phyloP scores from a whole-genome alignment of 2,329 filamentous ascomycete genomes.

The Verticillium nonalfalfae region DNA sequence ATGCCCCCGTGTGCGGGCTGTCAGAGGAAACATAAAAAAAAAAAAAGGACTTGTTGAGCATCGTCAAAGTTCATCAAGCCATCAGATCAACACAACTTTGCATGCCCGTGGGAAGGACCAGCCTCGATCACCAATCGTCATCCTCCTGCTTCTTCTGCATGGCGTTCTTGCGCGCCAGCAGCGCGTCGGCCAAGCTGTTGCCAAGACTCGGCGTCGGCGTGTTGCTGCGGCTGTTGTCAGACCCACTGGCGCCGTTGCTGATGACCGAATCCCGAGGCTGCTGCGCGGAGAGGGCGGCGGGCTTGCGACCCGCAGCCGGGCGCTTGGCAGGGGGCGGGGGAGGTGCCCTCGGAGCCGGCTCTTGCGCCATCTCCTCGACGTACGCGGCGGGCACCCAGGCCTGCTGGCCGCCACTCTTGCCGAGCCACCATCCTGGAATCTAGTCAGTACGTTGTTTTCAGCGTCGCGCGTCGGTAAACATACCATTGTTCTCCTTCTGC shows the following conservation, averaged over 20 bases:
- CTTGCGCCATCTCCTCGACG: constrained; percentile 73
- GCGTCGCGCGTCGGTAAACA: constrained; percentile 18
- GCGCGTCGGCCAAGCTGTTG: constrained; percentile 71
- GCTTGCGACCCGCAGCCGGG: constrained; percentile 66
- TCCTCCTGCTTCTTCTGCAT: constrained; percentile 66
- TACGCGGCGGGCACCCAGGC: constrained; percentile 95
- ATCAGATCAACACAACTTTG: not conserved
- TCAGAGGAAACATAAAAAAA: too few species aligned
- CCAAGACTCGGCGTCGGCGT: constrained; percentile 68
- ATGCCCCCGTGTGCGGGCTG: not conserved
- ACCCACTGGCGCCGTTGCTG: constrained; percentile 51
- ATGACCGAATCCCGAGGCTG: constrained; percentile 60
- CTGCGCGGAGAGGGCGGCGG: constrained; percentile 54
- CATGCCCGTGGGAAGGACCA: not conserved
- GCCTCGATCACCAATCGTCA: constrained; percentile 54
- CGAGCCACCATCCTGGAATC: constrained; percentile 85
- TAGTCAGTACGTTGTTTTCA: constrained; percentile 24
- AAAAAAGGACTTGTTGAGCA: not conserved
- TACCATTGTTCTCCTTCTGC: constrained; percentile 95
- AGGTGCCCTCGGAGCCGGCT: constrained; percentile 57
- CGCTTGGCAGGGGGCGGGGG: constrained; percentile 76
- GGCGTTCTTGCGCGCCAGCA: constrained; percentile 68
- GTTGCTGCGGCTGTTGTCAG: constrained; percentile 58
- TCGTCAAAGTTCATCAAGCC: not conserved
- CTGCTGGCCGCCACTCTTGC: constrained; percentile 64